Evolutionary conservation across 83 land plant genomes (phyloP).

Genomic region (Thuja plicata): DNA sequence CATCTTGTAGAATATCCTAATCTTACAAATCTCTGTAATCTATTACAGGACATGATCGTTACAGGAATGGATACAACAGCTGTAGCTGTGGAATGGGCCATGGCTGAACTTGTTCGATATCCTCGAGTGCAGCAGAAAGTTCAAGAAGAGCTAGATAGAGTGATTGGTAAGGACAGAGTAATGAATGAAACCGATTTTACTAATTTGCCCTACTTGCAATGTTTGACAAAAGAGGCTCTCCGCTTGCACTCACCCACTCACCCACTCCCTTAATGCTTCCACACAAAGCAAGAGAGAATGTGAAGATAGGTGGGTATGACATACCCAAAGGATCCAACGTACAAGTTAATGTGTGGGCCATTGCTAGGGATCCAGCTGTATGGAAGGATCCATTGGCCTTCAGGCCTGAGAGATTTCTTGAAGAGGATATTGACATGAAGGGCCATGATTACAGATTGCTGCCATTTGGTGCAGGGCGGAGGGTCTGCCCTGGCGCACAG

Average conservation of each 20-base stretch:
- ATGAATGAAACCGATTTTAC: constrained; percentile 76
- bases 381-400: constrained; percentile 80
- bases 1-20: too few relatives aligned
- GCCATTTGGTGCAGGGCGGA: constrained; percentile 93
- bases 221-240: constrained; percentile 76
- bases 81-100: constrained; percentile 90
- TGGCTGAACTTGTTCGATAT: constrained; percentile 84
- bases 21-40: not conserved
- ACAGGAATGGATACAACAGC: constrained; percentile 97
- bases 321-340: constrained; percentile 87
- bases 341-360: constrained; percentile 92
- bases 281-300: constrained; percentile 73
- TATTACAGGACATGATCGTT: constrained; percentile 87
- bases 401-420: constrained; percentile 88
- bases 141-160: constrained; percentile 91
- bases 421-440: constrained; percentile 90
- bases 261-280: constrained; percentile 98
- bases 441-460: constrained; percentile 86
- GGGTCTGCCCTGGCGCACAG: constrained; percentile 95
- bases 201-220: constrained; percentile 78
- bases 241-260: constrained; percentile 95
- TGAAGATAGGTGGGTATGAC: constrained; percentile 87
- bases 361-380: constrained; percentile 76
- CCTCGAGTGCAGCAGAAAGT: constrained; percentile 80
- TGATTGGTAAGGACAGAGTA: constrained; percentile 69